Evolutionary conservation across 495 filamentous ascomycete genomes (phyloP).

Genomic region (Penicillium turbatum): DNA sequence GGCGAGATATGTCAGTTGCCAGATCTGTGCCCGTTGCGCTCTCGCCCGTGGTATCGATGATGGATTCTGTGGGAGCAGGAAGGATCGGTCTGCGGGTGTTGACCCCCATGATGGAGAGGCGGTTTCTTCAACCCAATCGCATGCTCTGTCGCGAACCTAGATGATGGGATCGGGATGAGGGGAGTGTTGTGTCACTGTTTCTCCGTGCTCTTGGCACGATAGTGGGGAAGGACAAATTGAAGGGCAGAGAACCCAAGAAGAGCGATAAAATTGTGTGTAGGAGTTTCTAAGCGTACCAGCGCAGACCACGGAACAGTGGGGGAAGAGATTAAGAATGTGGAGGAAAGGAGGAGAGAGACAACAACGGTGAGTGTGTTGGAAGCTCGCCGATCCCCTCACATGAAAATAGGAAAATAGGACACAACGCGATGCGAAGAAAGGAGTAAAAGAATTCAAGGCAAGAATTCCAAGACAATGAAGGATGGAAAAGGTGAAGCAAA

Average conservation of each 20-base stretch:
- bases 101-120: conserved; percentile 60
- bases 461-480: not conserved
- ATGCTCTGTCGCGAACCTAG: conserved; percentile 25
- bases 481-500: conserved; percentile 9
- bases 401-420: conserved; percentile 3
- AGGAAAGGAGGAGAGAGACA: conserved; percentile 10
- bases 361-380: conserved; percentile 14
- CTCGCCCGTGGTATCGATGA: conserved; percentile 55
- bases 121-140: conserved; percentile 27
- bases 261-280: conserved; percentile 2
- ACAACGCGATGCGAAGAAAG: not conserved
- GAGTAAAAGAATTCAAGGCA: conserved; percentile 1
- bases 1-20: conserved; percentile 71
- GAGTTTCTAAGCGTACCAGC: conserved; percentile 28
- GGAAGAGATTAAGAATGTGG: conserved; percentile 9
- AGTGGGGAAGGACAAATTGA: conserved; percentile 16
- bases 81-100: conserved; percentile 64
- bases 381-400: conserved; percentile 27
- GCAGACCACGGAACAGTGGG: conserved; percentile 20
- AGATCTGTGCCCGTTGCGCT: conserved; percentile 67
- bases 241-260: not conserved
- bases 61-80: conserved; percentile 76
- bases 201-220: conserved; percentile 17
- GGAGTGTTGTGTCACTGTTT: conserved; percentile 13
- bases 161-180: conserved; percentile 18